Evolutionary conservation across 805 yeast genomes (phyloP).

Genomic region (Candida michaelii): DNA sequence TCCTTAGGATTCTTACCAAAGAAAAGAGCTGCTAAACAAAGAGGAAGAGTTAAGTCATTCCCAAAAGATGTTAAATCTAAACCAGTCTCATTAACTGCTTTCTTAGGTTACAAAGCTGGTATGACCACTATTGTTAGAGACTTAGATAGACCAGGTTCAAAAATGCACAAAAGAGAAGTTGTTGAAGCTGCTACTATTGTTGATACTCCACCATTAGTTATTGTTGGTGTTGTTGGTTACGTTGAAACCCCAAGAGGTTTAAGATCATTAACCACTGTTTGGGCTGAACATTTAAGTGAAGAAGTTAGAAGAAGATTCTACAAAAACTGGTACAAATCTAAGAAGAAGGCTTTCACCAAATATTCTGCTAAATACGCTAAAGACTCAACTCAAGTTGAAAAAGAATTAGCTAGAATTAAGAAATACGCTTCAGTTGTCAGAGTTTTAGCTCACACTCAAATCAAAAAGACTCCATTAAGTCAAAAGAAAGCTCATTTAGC

Average conservation of each 20-base stretch:
- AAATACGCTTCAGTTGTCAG: constrained; percentile 98
- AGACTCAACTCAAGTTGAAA: constrained; percentile 83
- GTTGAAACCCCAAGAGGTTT: constrained; percentile 99
- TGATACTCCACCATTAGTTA: constrained; percentile 98
- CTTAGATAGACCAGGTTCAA: constrained; percentile 99
- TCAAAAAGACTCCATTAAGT: constrained; percentile 97
- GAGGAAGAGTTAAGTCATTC: constrained; percentile 99
- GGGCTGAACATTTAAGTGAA: constrained; percentile 99
- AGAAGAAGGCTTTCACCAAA: constrained; percentile 99
- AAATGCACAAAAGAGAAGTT: constrained; percentile 99
- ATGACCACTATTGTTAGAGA: constrained; percentile 99
- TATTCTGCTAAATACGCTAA: constrained; percentile 98
- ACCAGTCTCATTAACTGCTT: constrained; percentile 70
- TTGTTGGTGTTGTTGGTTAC: constrained; percentile 99
- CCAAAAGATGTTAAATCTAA: constrained; percentile 51
- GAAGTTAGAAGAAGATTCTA: constrained; percentile 99
- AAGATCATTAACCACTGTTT: constrained; percentile 98
- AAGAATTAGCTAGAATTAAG: constrained; percentile 97
- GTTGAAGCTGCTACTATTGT: constrained; percentile 99
- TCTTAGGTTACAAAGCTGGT: constrained; percentile 99
- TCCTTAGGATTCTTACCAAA: constrained; percentile 99
- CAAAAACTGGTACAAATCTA: constrained; percentile 99
- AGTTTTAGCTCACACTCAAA: constrained; percentile 99
- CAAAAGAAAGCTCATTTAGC: constrained; percentile 99
- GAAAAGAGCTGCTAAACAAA: constrained; percentile 98